These are phyloP conservation scores for Prunus dulcis DNA, from an alignment of 306 rosid genomes.

Conservation along the genomic window DNA sequence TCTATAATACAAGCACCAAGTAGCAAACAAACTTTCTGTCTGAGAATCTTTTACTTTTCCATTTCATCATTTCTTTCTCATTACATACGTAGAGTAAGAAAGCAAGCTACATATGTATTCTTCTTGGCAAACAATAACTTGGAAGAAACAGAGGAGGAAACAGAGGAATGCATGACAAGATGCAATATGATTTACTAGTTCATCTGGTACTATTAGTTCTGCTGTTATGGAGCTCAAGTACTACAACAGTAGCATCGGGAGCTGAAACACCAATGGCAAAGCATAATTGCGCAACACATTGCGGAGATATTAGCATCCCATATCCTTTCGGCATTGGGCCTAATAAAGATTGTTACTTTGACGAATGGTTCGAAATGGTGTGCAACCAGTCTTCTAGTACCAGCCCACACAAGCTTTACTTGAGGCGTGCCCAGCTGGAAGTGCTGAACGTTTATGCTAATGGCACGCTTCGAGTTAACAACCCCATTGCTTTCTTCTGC, in stretches of 20 bases:
- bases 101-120: too few species aligned
- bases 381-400: neutral
- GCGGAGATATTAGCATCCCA: slow-evolving; percentile 7
- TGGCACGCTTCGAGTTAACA: neutral
- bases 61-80: too few species aligned
- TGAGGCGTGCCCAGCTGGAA: neutral
- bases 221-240: neutral
- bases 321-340: slow-evolving; percentile 23
- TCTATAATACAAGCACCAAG: too few species aligned
- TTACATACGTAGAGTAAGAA: too few species aligned
- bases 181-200: neutral
- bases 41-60: too few species aligned
- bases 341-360: neutral
- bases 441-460: neutral
- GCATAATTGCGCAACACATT: neutral
- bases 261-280: neutral
- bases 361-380: slow-evolving; percentile 14
- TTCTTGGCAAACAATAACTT: too few species aligned
- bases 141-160: neutral
- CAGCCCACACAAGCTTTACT: neutral
- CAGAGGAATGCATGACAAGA: neutral
- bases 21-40: too few species aligned
- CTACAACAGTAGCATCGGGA: neutral
- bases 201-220: neutral
- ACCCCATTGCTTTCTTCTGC: neutral